Conservation (phyloP, 2,329 filamentous ascomycete genomes). For the Metarhizium anisopliae region DNA sequence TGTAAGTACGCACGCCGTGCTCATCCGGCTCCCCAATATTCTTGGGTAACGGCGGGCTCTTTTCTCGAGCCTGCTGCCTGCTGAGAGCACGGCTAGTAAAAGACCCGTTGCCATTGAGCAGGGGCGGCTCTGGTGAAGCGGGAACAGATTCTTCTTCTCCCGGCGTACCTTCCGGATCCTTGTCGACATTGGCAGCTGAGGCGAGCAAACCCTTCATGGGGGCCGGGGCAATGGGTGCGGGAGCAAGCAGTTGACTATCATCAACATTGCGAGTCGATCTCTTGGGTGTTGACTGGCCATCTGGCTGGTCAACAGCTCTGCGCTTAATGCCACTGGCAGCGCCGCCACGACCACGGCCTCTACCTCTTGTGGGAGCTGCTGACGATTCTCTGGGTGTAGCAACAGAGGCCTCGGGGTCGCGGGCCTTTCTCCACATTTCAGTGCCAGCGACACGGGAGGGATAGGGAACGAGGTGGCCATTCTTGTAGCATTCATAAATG, state of each 20-base stretch:
- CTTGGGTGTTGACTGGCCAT: conserved; percentile 41
- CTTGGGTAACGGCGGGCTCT: conserved; percentile 29
- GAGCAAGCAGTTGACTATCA: conserved; percentile 16
- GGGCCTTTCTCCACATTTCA: conserved; percentile 30
- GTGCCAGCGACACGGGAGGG: conserved; percentile 33
- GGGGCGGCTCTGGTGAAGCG: conserved; percentile 25
- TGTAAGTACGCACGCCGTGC: conserved; percentile 39
- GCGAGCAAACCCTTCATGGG: conserved; percentile 30
- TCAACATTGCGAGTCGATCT: conserved; percentile 28
- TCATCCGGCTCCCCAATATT: conserved; percentile 39
- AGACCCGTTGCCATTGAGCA: conserved; percentile 17
- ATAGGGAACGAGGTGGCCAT: conserved; percentile 35
- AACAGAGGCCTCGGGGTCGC: conserved; percentile 28
- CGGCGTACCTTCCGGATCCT: conserved; percentile 23
- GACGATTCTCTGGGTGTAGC: conserved; percentile 17
- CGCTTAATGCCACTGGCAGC: conserved; percentile 34
- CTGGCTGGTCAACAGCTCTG: conserved; percentile 39
- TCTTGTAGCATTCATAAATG: conserved; percentile 30
- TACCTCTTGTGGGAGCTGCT: conserved; percentile 19
- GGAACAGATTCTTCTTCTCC: conserved; percentile 26
- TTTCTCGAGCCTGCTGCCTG: conserved; percentile 24
- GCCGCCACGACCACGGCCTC: conserved; percentile 23
- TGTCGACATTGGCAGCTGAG: conserved; percentile 27
- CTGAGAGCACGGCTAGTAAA: conserved; percentile 16
- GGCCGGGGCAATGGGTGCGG: conserved; percentile 16